Evolutionary conservation across 1,284 basidiomycete species (phyloP), one percentile per base, ranked within the genome.

Genomic region (Psilocybe mexicana): DNA sequence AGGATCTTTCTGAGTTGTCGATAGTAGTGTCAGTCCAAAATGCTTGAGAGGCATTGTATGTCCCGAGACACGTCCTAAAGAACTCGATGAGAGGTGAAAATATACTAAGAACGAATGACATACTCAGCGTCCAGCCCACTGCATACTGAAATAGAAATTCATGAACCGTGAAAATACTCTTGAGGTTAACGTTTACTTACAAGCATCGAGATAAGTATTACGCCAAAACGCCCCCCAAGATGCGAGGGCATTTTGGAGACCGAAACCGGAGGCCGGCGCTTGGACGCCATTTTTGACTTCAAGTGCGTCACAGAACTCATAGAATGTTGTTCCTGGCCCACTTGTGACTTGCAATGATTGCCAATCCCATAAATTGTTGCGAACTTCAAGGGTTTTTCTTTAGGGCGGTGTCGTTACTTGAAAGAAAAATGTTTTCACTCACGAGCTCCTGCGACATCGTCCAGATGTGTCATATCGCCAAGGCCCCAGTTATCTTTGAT

Each of bases 231-330:
- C 68, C 14, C 82, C 81, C 87, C 87, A 90, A 0, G 87, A 79
- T 7, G 70, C 42, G 14, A 90, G 72, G 4, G 88, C 86, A 60
- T 87, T 76, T 0, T 84, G 74, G 8, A 88, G 71, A 23, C 89
- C 88, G 80, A 84, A 89, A 7, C 89, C 88, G 1, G 63, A 64
- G 0, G 75, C 71, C 24, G 80, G 75, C 3, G 88, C 86, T 51
- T 63, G 79, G 2, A 78, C 73, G 4, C 86, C 86, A 57, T 87
- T 64, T 67, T 85, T 85, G 25, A 88, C 85, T 69, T 91, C 88
- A 0, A 91, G 74, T 0, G 86, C 85, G 65, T 91, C 87, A 61
- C 89, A 91, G 71, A 90, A 91, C 14, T 79, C 49, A 71, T 77
- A 86, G 73, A 91, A 91, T 28, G 70, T 59, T 67, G 79, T 70